Base-by-base conservation (phyloP, 371 early-diverging fungal species). In the Nematocida sp. region DNA sequence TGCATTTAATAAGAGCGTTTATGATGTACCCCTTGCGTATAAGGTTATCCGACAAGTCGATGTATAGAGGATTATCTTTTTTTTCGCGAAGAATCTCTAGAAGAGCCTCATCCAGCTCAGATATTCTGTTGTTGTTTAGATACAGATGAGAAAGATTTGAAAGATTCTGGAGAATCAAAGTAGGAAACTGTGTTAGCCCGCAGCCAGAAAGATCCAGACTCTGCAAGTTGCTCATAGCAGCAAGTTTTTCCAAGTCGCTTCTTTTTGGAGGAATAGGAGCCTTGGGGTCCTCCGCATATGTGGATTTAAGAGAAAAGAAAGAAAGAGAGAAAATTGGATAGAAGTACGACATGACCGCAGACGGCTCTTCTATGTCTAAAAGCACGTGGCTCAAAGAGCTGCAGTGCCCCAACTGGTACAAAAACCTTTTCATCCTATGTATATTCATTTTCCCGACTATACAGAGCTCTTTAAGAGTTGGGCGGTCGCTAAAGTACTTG, bases 401-500 rank as follows among this genome's bases (percentile, higher is more conserved):
- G 64, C 75, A 71, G 30, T 57, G 75, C 42, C 75, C 75, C 0
- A 71, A 45, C 64, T 71, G 75, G 60, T 61, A 60, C 51, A 71
- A 32, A 51, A 71, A 71, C 63, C 75, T 18, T 36, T 71, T 71
- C 75, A 71, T 71, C 4, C 75, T 13, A 18, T 71, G 75, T 3
- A 54, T 33, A 7, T 57, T 71, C 75, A 71, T 71, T 39, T 51
- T 59, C 9, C 75, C 75, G 7, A 71, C 59, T 9, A 71, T 49
- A 33, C 59, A 71, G 5, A 71, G 64, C 75, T 71, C 75, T 30
- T 60, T 71, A 16, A 71, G 28, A 33, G 60, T 20, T 7, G 75
- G 75, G 32, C 45, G 45, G 32, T 71, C 75, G 55, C 75, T 71
- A 32, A 71, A 71, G 51, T 71, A 71, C 51, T 71, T 71, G 51